Conservation (phyloP, 306 rosid genomes). For the Trifolium subterraneum region DNA sequence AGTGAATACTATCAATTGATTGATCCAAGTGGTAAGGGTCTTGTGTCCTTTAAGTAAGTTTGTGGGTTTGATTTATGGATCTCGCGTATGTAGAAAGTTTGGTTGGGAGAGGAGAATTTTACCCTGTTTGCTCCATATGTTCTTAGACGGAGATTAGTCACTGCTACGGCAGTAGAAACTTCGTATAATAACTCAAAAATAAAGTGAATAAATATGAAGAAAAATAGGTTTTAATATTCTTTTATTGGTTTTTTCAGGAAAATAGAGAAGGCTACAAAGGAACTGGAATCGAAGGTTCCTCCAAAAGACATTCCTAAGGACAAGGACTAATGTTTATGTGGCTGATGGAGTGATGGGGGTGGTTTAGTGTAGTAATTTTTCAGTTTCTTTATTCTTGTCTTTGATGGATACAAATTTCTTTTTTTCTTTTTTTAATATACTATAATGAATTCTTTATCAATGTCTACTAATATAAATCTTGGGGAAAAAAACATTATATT, state of each 20-base stretch:
- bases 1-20: neutral
- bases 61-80: no score
- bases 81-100: no score
- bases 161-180: no score
- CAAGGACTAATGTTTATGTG: constrained; percentile 42
- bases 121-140: no score
- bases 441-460: neutral
- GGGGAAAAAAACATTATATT: neutral
- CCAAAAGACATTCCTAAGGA: constrained; percentile 49
- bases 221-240: constrained; percentile 9
- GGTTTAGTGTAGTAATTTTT: constrained; percentile 18
- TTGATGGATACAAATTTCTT: constrained; percentile 20
- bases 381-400: constrained; percentile 22
- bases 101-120: no score
- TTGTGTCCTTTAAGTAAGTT: no score
- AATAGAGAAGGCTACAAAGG: constrained; percentile 51
- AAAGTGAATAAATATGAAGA: neutral
- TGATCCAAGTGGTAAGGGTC: no score
- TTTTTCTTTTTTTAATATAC: neutral
- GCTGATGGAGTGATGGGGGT: constrained; percentile 1
- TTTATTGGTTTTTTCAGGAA: constrained; percentile 40
- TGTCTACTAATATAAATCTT: constrained; percentile 11
- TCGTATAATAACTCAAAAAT: no score
- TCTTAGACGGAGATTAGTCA: no score
- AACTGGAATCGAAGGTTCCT: constrained; percentile 54